Evolutionary conservation across 148 eudicot species (phyloP).

Genomic region (Amaranthus hypochondriacus): DNA sequence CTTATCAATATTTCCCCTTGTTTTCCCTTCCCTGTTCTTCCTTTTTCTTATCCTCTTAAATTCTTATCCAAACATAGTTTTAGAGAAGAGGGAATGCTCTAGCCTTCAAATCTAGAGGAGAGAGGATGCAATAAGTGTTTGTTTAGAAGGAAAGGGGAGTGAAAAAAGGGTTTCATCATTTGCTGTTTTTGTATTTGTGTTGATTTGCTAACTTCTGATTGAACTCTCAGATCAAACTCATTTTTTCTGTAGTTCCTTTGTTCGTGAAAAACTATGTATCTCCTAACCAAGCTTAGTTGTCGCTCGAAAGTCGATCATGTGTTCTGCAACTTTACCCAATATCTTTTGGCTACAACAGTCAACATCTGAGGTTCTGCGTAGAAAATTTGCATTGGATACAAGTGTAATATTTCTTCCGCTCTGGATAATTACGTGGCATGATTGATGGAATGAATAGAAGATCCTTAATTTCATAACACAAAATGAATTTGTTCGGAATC

Average conservation of each 20-base stretch:
- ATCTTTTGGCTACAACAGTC: not conserved
- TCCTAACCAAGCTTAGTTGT: not conserved
- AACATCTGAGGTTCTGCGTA: not conserved
- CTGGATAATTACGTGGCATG: not conserved
- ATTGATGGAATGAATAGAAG: not conserved
- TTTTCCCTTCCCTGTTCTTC: too few species aligned
- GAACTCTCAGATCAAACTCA: not conserved
- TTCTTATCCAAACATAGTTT: too few species aligned
- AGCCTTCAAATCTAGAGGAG: not conserved
- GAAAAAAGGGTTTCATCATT: not conserved
- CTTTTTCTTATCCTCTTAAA: too few species aligned
- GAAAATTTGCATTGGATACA: not conserved
- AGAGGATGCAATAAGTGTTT: not conserved
- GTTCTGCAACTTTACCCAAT: not conserved
- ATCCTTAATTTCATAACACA: not conserved
- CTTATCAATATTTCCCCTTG: too few species aligned
- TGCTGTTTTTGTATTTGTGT: not conserved
- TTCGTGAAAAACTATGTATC: not conserved
- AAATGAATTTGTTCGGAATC: not conserved
- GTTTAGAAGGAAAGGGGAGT: not conserved
- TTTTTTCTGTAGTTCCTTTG: not conserved
- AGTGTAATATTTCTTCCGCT: not conserved
- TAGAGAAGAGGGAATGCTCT: not conserved
- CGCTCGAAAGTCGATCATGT: not conserved
- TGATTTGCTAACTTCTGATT: not conserved